Evolutionary conservation across 345 rosid species (phyloP).

Genomic region (Garcia nutans): DNA sequence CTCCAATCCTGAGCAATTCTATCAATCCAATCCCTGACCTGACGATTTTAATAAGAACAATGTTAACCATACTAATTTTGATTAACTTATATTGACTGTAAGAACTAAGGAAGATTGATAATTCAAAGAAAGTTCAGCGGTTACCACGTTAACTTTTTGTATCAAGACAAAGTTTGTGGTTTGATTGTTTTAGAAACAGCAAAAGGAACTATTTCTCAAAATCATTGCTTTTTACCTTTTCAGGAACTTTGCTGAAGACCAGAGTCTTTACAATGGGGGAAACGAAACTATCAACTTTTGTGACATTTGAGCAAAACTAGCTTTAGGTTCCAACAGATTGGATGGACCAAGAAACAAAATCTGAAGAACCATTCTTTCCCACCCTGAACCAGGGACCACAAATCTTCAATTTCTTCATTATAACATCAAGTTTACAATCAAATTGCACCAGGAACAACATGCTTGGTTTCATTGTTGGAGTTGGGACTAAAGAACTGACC

Average conservation of each 20-base stretch:
- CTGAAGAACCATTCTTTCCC: constrained; percentile 99
- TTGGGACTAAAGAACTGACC: constrained; percentile 39
- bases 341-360: constrained; percentile 93
- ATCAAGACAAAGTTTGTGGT: background rate
- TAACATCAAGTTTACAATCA: background rate
- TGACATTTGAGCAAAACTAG: constrained; percentile 92
- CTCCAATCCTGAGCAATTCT: constrained; percentile 80
- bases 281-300: constrained; percentile 88
- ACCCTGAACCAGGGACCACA: constrained; percentile 51
- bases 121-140: background rate
- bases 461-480: background rate
- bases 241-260: constrained; percentile 96
- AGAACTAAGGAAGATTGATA: background rate
- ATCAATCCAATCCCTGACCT: constrained; percentile 96
- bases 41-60: constrained; percentile 20
- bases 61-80: background rate
- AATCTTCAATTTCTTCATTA: constrained; percentile 5
- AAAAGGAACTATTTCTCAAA: background rate
- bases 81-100: background rate
- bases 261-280: constrained; percentile 92
- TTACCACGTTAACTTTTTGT: background rate
- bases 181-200: background rate
- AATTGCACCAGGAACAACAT: constrained; percentile 6
- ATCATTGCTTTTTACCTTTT: constrained; percentile 57
- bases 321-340: constrained; percentile 88